Percentiles rank a stretch among this genome's conserved stretches.
phyloP scores from a whole-genome alignment of 805 yeast species.

The Starmerella geochares region DNA sequence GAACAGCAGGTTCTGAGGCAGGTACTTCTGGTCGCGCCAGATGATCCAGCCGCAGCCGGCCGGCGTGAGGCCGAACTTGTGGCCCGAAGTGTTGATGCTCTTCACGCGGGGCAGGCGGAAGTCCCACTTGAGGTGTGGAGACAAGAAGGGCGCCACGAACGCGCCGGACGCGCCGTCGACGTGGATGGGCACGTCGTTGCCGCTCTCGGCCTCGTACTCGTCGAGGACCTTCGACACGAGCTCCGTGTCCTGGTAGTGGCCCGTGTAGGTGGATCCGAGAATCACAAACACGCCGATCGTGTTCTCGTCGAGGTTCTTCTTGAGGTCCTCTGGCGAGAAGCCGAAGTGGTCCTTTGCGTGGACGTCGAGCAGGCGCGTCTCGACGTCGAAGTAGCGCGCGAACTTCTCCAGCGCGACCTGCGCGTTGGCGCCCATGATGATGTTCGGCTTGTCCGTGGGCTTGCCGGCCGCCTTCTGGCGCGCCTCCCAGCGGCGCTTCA shows the following conservation, averaged over 20 bases:
- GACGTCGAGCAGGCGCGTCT: constrained; percentile 64
- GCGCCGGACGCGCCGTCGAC: constrained; percentile 94
- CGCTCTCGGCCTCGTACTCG: constrained; percentile 55
- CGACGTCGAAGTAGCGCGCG: constrained; percentile 89
- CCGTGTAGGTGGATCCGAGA: constrained; percentile 86
- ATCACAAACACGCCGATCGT: constrained; percentile 86
- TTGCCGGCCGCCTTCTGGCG: constrained; percentile 50
- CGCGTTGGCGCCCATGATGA: constrained; percentile 83
- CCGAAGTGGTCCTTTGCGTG: constrained; percentile 49
- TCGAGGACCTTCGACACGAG: constrained; percentile 55
- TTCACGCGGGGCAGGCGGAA: constrained; percentile 66
- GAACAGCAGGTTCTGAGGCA: constrained; percentile 67
- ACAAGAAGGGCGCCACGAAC: constrained; percentile 73
- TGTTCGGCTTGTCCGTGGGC: constrained; percentile 59
- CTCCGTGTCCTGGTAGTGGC: constrained; percentile 74
- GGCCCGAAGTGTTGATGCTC: constrained; percentile 84
- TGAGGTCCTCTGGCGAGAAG: constrained; percentile 51
- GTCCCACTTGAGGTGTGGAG: constrained; percentile 75
- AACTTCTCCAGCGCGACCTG: constrained; percentile 92
- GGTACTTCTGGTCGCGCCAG: constrained; percentile 55
- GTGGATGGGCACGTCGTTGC: constrained; percentile 66
- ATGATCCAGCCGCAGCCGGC: constrained; percentile 91
- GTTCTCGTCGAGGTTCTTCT: constrained; percentile 69
- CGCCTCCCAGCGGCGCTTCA: constrained; percentile 83
- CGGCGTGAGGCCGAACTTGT: constrained; percentile 80